A percentile compares a stretch with the other conserved stretches of the same genome.
phyloP scores from a whole-genome alignment of 176 grass and related monocot species.

The Oryza meridionalis region DNA sequence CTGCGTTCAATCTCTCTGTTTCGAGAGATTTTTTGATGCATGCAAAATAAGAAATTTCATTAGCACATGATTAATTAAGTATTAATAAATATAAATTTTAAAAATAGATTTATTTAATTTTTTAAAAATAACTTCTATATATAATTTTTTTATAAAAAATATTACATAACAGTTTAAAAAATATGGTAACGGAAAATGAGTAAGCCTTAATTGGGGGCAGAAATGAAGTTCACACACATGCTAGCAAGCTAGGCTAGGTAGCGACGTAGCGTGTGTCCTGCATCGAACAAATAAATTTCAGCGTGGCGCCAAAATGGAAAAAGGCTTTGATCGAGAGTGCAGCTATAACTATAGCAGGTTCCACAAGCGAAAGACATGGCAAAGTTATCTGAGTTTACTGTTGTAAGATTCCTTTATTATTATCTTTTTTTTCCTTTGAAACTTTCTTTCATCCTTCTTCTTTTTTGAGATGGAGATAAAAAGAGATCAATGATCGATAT shows the following conservation, averaged over 20 bases:
- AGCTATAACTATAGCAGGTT: neutral
- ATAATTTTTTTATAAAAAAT: no score
- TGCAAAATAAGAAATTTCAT: no score
- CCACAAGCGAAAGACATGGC: neutral
- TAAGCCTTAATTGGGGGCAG: no score
- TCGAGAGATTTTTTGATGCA: no score
- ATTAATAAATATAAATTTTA: no score
- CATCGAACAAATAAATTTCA: neutral
- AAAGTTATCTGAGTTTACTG: neutral
- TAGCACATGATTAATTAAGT: no score
- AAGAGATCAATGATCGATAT: neutral
- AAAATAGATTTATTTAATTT: no score
- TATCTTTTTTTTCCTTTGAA: neutral
- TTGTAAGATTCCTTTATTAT: neutral
- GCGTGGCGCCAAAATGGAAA: neutral
- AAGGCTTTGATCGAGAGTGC: neutral
- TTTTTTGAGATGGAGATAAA: neutral
- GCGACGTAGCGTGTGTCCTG: neutral
- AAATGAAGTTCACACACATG: neutral
- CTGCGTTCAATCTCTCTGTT: no score
- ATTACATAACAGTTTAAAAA: no score
- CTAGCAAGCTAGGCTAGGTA: neutral
- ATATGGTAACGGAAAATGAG: no score
- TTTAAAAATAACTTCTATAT: no score
- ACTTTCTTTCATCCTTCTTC: neutral